Evolutionary conservation across 108 stramenopile genomes (phyloP), one percentile per base, ranked within the genome.

Genomic region (Fistulifera solaris): DNA sequence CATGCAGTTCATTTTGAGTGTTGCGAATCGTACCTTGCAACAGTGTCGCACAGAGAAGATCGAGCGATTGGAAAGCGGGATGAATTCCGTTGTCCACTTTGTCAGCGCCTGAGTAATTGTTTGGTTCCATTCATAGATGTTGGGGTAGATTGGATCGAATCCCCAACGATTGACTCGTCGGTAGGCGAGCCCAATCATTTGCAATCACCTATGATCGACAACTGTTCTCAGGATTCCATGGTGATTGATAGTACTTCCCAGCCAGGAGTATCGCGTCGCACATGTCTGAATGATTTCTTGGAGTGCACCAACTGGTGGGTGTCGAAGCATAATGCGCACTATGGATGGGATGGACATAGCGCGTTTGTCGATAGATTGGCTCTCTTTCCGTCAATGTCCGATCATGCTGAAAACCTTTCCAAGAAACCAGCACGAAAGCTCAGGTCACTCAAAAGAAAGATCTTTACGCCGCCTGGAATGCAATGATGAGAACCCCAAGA

Each of bases 101-200:
- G 89, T 55, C 85, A 87, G 50, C 65, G 85, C 19, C 42, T 90
- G 48, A 85, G 83, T 57, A 90, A 90, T 48, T 84, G 75, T 52
- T 56, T 90, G 40, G 71, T 90, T 31, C 89, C 89, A 40, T 90
- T 90, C 57, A 80, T 90, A 58, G 89, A 90, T 55, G 88, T 89
- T 1, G 88, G 70, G 22, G 71, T 55, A 5, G 88, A 83, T 67
- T 89, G 88, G 88, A 62, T 79, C 21, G 74, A 80, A 27, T 46
- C 58, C 8, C 66, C 66, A 38, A 47, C 24, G 19, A 40, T 11
- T 49, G 40, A 25, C 40, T 28, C 31, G 3, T 19, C 19, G 6
- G 4, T 45, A 6, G 8, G 3, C 31, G 38, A 52, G 45, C 47
- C 48, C 27, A 35, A 65, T 17, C 38, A 10, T 1, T 23, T 13